Evolutionary conservation across 306 rosid genomes (phyloP).

Genomic region (Acacia confusa): DNA sequence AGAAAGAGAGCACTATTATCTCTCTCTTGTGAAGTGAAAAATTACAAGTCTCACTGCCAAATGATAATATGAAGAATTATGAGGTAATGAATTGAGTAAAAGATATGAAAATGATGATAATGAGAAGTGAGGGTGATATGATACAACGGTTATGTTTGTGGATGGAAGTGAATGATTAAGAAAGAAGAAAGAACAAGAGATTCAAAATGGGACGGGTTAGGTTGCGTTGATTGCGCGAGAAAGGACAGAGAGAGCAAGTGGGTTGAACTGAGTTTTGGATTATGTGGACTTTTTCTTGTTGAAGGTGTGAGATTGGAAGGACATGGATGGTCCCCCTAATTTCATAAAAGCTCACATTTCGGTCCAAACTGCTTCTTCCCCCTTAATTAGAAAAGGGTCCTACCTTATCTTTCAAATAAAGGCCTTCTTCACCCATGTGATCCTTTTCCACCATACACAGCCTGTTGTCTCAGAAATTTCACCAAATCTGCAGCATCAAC

Average conservation of each 20-base stretch:
- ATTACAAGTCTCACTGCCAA: not conserved
- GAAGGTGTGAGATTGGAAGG: conserved; percentile 26
- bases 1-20: not conserved
- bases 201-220: conserved; percentile 36
- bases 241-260: conserved; percentile 35
- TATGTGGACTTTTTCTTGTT: conserved; percentile 28
- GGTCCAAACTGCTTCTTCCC: conserved; percentile 46
- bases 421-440: conserved; percentile 1
- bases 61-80: not conserved
- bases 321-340: conserved; percentile 53
- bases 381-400: conserved; percentile 32
- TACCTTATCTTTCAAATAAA: conserved; percentile 10
- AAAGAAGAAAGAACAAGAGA: not conserved
- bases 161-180: not conserved
- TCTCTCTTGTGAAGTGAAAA: not conserved
- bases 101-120: not conserved
- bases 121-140: not conserved
- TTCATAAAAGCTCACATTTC: conserved; percentile 37
- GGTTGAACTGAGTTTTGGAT: conserved; percentile 41
- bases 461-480: not conserved
- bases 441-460: not conserved
- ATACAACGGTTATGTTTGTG: not conserved
- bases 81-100: not conserved
- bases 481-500: not conserved
- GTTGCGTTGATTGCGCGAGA: conserved; percentile 60